These are phyloP conservation scores for Backusella tarrabulga DNA, from an alignment of 192 early-diverging fungal species.

Conservation along the genomic window DNA sequence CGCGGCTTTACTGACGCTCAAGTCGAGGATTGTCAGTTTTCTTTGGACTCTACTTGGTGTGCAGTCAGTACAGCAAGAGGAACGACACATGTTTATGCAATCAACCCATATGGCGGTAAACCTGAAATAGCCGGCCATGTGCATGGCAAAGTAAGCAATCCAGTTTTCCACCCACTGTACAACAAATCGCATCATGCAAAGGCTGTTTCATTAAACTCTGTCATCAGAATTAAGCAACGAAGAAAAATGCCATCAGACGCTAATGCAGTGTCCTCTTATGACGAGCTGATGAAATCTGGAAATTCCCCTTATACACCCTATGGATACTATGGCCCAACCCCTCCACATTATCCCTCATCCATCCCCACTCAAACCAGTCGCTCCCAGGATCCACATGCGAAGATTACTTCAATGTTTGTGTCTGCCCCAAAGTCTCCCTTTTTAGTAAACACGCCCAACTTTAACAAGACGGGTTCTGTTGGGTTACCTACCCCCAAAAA, in stretches of 20 bases:
- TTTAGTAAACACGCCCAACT: conserved; percentile 2
- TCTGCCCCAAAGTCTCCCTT: conserved; percentile 17
- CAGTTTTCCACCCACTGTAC: conserved; percentile 20
- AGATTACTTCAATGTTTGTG: conserved; percentile 31
- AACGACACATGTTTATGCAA: conserved; percentile 72
- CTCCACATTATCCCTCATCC: conserved; percentile 5
- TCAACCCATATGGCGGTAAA: conserved; percentile 61
- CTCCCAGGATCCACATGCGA: conserved; percentile 13
- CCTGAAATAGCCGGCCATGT: conserved; percentile 59
- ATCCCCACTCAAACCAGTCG: neutral
- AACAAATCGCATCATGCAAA: neutral
- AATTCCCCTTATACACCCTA: neutral
- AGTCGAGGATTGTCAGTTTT: conserved; percentile 69
- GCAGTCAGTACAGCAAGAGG: conserved; percentile 71
- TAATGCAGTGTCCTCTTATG: neutral
- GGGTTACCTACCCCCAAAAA: neutral
- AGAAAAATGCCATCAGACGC: conserved; percentile 29
- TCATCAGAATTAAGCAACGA: conserved; percentile 41
- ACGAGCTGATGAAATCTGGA: neutral
- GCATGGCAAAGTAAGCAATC: conserved; percentile 38
- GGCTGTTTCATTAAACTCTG: conserved; percentile 17
- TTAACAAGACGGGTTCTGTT: neutral
- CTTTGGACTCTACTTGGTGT: conserved; percentile 70
- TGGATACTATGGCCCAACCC: conserved; percentile 6
- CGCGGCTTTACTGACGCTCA: conserved; percentile 76